Base-by-base conservation (phyloP, 805 yeast species). In the Candida multigemmis region DNA sequence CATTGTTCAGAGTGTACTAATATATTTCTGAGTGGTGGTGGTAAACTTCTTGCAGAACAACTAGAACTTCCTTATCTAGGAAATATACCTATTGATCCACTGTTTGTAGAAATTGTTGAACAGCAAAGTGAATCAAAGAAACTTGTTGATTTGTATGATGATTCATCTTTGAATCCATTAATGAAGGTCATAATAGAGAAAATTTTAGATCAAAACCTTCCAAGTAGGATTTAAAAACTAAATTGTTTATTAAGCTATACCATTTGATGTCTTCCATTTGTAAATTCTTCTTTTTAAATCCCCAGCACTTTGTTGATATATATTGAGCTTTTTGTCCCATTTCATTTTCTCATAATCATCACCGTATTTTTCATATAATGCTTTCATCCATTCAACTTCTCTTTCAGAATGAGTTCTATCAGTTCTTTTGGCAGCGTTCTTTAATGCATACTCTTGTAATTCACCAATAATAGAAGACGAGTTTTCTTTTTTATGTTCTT, bases 21-120 rank as follows among this genome's bases (percentile, higher is more conserved):
- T 48, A 82, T 91, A 14, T 91, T 91, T 49, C 83, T 91, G 38
- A 71, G 80, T 27, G 98, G 97, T 6, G 99, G 99, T 15, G 99
- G 99, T 3, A 51, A 67, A 38, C 56, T 53, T 10, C 57, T 91
- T 25, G 78, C 96, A n/a, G 56, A 61, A 16, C 69, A 71, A 24
- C 66, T 74, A 31, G 54, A 61, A 4, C 55, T 91, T 17, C 71
- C 74, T 6, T 86, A 77, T 41, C 56, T 93, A 36, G 98, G 97
- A 0, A 74, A 75, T 28, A 75, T 91, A 4, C 99, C 99, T 0
- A 83, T 91, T 15, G 97, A 91, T 46, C 97, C 98, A 2, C 67
- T 65, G 26, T 91, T 93, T 57, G 89, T 83, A 19, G 85, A 83
- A 40, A 52, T 85, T 64, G 73, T 91, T n/a, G 99, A 91, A 50